Percentiles rank a stretch among this genome's conserved stretches.
These are phyloP conservation scores for Auriscalpium orientale DNA, from an alignment of 768 basidiomycete species.

Conservation along the genomic window DNA sequence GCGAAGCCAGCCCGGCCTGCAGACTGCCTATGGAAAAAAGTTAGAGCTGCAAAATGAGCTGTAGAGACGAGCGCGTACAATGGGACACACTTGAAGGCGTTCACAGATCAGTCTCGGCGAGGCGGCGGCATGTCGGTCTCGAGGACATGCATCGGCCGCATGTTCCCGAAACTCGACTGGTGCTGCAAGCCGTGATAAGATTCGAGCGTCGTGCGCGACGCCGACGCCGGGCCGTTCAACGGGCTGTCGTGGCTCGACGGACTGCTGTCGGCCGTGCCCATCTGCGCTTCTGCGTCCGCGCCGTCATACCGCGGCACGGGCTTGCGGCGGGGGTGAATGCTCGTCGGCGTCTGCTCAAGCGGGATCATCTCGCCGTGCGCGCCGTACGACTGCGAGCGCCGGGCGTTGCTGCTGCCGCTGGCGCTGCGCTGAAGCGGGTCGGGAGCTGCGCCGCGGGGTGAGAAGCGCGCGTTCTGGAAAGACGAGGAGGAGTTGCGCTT, in stretches of 20 bases:
- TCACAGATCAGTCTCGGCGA: not conserved
- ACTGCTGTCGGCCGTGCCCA: not conserved
- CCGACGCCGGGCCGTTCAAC: not conserved
- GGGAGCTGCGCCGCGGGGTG: not conserved
- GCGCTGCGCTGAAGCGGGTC: too few species aligned
- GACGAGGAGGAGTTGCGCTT: conserved; percentile 6
- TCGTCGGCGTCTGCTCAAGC: conserved; percentile 5
- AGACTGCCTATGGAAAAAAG: conserved; percentile 5
- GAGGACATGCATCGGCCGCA: conserved; percentile 22
- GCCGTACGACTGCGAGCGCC: not conserved
- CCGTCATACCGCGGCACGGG: conserved; percentile 13
- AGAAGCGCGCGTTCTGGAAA: not conserved
- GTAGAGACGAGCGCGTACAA: too few species aligned
- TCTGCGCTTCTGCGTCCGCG: not conserved
- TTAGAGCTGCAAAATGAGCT: not conserved
- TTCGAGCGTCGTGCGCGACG: conserved; percentile 18
- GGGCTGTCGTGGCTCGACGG: not conserved
- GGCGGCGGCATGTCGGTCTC: conserved; percentile 22
- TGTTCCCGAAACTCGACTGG: conserved; percentile 24
- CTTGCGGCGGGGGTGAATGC: conserved; percentile 7
- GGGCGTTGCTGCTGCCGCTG: not conserved
- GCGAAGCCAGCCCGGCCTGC: conserved; percentile 10
- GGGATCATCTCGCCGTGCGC: conserved; percentile 2
- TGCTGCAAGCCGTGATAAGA: conserved; percentile 17
- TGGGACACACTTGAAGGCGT: not conserved